These are phyloP conservation scores for Penicillium pulvis DNA, from an alignment of 495 filamentous ascomycete species.

Conservation along the genomic window DNA sequence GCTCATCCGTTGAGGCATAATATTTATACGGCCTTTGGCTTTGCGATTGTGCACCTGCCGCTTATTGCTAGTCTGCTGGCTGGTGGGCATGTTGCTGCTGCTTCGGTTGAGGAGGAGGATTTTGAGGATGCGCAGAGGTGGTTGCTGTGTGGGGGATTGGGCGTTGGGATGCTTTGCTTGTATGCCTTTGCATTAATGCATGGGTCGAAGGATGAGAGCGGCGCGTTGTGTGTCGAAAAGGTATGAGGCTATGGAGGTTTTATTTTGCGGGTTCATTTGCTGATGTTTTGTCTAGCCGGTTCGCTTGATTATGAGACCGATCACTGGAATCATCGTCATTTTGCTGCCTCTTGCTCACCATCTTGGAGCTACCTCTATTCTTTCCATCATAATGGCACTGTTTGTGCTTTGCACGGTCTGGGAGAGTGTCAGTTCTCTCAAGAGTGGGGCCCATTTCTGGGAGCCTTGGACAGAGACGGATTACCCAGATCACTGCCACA, in stretches of 20 bases:
- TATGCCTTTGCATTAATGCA: slow-evolving; percentile 39
- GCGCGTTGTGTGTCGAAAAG: slow-evolving; percentile 31
- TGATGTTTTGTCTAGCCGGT: slow-evolving; percentile 19
- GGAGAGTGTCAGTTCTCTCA: slow-evolving; percentile 38
- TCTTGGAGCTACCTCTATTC: slow-evolving; percentile 26
- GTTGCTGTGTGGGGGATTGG: slow-evolving; percentile 42
- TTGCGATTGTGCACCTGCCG: slow-evolving; percentile 42
- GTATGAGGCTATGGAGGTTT: slow-evolving; percentile 13
- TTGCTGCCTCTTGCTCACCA: slow-evolving; percentile 32
- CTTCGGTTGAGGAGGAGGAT: slow-evolving; percentile 23
- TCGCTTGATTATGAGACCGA: slow-evolving; percentile 37
- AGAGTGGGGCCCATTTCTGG: slow-evolving; percentile 31
- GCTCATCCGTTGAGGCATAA: slow-evolving; percentile 39
- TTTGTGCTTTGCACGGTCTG: slow-evolving; percentile 34
- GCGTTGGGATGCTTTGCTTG: slow-evolving; percentile 38
- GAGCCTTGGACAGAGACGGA: slow-evolving; percentile 36
- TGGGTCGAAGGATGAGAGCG: slow-evolving; percentile 30
- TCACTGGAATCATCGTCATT: slow-evolving; percentile 32
- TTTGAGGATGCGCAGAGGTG: slow-evolving; percentile 35
- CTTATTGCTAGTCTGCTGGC: slow-evolving; percentile 41
- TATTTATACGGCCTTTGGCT: slow-evolving; percentile 35
- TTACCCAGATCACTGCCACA: slow-evolving; percentile 25
- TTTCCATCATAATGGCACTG: slow-evolving; percentile 40
- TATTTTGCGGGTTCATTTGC: neutral
- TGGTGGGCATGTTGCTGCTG: slow-evolving; percentile 42